Conservation (phyloP, 768 basidiomycete species). For the Fomitopsis pulvina region DNA sequence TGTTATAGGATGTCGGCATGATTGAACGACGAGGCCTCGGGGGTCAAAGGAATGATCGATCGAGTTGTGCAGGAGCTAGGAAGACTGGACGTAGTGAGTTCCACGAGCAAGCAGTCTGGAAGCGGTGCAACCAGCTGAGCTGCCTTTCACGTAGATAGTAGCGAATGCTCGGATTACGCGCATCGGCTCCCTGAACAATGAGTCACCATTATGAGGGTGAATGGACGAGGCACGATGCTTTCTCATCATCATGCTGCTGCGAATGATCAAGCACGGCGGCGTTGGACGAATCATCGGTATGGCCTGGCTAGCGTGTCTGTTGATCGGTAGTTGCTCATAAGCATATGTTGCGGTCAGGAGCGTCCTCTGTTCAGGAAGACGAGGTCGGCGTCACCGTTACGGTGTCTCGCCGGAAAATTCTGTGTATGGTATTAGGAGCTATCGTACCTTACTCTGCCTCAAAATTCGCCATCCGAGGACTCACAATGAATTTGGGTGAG, state of each 20-base stretch:
- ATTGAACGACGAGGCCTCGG: too few relatives aligned
- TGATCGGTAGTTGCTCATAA: background rate
- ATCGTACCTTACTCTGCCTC: slow-evolving; percentile 15
- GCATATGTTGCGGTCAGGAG: background rate
- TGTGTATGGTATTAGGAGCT: too few relatives aligned
- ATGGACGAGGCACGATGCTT: slow-evolving; percentile 27
- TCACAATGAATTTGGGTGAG: slow-evolving; percentile 17
- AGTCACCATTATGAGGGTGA: slow-evolving; percentile 15
- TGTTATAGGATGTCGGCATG: too few relatives aligned
- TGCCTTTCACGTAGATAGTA: background rate
- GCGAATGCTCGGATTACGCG: slow-evolving; percentile 4
- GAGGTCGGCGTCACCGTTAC: background rate
- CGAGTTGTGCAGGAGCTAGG: slow-evolving; percentile 28
- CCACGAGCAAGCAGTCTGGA: too few relatives aligned
- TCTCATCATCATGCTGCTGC: slow-evolving; percentile 33
- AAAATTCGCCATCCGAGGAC: slow-evolving; percentile 22
- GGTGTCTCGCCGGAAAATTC: too few relatives aligned
- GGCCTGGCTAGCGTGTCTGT: background rate
- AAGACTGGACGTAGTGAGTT: slow-evolving; percentile 39
- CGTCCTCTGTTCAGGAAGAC: background rate
- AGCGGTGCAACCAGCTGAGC: too few relatives aligned
- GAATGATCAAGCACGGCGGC: slow-evolving; percentile 34
- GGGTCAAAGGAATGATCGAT: slow-evolving; percentile 36
- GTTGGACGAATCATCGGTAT: slow-evolving; percentile 34
- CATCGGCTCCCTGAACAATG: slow-evolving; percentile 15